Percentiles rank a stretch among this genome's conserved stretches.
phyloP scores from a whole-genome alignment of 257 asterid species.

The Scutellaria galericulata region DNA sequence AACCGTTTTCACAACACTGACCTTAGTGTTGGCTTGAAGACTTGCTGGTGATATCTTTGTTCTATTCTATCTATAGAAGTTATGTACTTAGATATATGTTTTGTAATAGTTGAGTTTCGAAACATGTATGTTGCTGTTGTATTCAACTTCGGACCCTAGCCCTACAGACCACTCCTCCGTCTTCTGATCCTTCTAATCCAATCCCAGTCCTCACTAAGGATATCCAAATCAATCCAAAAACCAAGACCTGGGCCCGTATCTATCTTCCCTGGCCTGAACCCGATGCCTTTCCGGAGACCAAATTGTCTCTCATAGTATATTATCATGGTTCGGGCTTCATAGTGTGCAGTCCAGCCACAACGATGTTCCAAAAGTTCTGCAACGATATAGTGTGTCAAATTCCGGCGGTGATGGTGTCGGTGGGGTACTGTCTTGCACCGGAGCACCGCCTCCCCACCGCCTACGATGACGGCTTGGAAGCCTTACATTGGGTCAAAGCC shows the following conservation, averaged over 20 bases:
- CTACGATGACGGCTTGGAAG: constrained; percentile 55
- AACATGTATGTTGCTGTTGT: no score
- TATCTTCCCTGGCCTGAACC: constrained; percentile 36
- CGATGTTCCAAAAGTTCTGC: constrained; percentile 29
- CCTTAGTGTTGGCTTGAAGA: no score
- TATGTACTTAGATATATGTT: no score
- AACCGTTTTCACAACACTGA: no score
- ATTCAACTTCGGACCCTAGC: no score
- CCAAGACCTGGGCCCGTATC: constrained; percentile 44
- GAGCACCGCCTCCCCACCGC: constrained; percentile 69
- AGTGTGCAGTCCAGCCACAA: constrained; percentile 15
- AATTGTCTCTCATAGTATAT: constrained; percentile 50
- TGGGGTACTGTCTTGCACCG: constrained; percentile 61
- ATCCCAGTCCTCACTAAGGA: constrained; percentile 28
- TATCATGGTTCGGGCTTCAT: constrained; percentile 65
- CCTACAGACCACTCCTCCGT: no score
- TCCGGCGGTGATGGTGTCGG: constrained; percentile 52
- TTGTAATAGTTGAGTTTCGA: no score
- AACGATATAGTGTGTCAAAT: neutral
- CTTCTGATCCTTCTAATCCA: neutral
- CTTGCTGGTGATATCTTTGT: no score
- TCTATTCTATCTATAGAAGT: no score
- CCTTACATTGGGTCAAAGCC: constrained; percentile 44
- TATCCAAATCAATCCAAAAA: constrained; percentile 36
- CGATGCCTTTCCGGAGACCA: neutral